These are phyloP conservation scores for Colletotrichum sp. DNA, from an alignment of 2,329 filamentous ascomycete genomes.

Conservation along the genomic window DNA sequence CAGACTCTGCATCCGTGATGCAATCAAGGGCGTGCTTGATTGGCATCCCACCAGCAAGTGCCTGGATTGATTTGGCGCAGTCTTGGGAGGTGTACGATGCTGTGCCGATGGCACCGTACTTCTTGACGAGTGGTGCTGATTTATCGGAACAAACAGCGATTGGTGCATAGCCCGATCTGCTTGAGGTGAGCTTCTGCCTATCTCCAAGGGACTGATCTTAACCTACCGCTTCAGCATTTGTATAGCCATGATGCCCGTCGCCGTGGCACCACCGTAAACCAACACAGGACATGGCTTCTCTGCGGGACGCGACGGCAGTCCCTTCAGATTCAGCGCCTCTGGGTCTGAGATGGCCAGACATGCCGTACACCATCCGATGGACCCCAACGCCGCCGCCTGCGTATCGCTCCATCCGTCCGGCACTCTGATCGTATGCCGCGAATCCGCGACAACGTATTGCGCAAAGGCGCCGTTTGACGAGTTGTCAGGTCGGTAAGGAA, in stretches of 20 bases:
- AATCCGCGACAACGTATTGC: not conserved
- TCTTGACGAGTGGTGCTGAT: not conserved
- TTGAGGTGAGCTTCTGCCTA: not conserved
- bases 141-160: not conserved
- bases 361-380: slow-evolving; percentile 27
- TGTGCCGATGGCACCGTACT: not conserved
- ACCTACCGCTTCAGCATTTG: slow-evolving; percentile 30
- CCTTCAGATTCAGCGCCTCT: not conserved
- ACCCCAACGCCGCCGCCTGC: slow-evolving; percentile 27
- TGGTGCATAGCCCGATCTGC: not conserved
- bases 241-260: slow-evolving; percentile 30
- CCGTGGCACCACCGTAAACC: slow-evolving; percentile 32
- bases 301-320: slow-evolving; percentile 18
- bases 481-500: not conserved
- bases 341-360: not conserved
- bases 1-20: not conserved
- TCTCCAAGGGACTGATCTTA: not conserved
- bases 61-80: not conserved
- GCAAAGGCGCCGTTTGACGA: not conserved
- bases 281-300: slow-evolving; percentile 25
- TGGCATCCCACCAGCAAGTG: not conserved
- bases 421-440: slow-evolving; percentile 18
- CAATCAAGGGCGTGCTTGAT: not conserved
- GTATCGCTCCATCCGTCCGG: slow-evolving; percentile 24
- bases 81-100: not conserved